These are phyloP conservation scores for Yamadazyma nakazawae DNA, from an alignment of 805 yeast genomes.

Conservation along the genomic window DNA sequence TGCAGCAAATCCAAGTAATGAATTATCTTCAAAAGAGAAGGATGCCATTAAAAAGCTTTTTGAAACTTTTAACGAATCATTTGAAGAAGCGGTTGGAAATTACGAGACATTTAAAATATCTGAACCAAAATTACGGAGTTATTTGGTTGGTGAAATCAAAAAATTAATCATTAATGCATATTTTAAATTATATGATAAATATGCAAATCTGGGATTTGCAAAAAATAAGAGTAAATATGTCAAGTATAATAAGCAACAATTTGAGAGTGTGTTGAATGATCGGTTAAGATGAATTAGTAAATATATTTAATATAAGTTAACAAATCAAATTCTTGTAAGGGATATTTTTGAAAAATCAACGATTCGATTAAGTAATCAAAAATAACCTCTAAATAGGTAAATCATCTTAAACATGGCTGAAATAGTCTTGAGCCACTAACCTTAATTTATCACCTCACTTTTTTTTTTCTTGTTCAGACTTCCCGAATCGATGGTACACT, in stretches of 20 bases:
- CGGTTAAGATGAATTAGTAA: constrained; percentile 9
- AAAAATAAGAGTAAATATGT: constrained; percentile 70
- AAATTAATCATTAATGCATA: constrained; percentile 77
- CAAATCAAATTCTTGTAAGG: too few species aligned
- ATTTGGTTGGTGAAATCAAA: constrained; percentile 67
- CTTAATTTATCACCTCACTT: too few species aligned
- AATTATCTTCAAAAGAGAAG: constrained; percentile 60
- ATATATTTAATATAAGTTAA: not conserved
- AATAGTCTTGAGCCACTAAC: too few species aligned
- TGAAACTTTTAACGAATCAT: constrained; percentile 73
- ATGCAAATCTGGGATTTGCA: constrained; percentile 64
- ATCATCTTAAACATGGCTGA: too few species aligned
- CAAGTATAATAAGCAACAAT: constrained; percentile 53
- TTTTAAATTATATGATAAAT: constrained; percentile 78
- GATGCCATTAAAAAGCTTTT: constrained; percentile 84
- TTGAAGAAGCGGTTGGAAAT: constrained; percentile 70
- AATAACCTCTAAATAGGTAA: too few species aligned
- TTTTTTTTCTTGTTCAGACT: too few species aligned
- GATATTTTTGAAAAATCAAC: too few species aligned
- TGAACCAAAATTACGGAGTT: constrained; percentile 61
- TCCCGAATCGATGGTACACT: too few species aligned
- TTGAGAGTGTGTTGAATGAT: constrained; percentile 31
- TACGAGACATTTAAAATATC: constrained; percentile 64
- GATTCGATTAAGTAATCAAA: too few species aligned
- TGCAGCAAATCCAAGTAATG: constrained; percentile 21